phyloP scores from a whole-genome alignment of 2,329 filamentous ascomycete genomes.

The Arthroderma uncinatum region DNA sequence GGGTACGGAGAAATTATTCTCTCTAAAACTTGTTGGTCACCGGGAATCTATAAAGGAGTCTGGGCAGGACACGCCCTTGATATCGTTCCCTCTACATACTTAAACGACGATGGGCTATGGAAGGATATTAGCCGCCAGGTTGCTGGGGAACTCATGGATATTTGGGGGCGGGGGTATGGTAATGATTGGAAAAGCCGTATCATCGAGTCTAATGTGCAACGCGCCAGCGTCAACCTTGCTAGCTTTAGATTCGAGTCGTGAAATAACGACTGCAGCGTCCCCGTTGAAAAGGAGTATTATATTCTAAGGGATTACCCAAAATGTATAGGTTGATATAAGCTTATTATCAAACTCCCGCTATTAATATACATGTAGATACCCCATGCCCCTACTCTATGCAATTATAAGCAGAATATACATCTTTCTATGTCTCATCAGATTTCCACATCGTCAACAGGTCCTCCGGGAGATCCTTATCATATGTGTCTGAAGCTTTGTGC shows the following conservation, averaged over 20 bases:
- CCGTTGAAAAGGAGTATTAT: no score
- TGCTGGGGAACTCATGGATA: neutral
- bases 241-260: no score
- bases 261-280: no score
- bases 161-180: conserved; percentile 7
- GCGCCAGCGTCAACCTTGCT: no score
- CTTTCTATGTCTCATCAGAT: neutral
- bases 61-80: conserved; percentile 11
- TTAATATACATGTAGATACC: neutral
- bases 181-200: neutral
- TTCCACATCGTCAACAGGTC: neutral
- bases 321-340: no score
- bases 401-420: neutral
- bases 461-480: neutral
- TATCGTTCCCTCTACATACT: conserved; percentile 6
- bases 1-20: conserved; percentile 10
- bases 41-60: conserved; percentile 2
- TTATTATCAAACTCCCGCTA: no score
- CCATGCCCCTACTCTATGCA: neutral
- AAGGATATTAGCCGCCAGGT: conserved; percentile 9
- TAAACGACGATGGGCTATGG: conserved; percentile 5
- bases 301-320: no score
- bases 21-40: conserved; percentile 7
- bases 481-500: neutral
- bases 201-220: no score